Percentiles rank a stretch among this genome's conserved stretches.
Evolutionary conservation across 139 green algal species (phyloP).

Genomic region (Picochlorum costavermella): DNA sequence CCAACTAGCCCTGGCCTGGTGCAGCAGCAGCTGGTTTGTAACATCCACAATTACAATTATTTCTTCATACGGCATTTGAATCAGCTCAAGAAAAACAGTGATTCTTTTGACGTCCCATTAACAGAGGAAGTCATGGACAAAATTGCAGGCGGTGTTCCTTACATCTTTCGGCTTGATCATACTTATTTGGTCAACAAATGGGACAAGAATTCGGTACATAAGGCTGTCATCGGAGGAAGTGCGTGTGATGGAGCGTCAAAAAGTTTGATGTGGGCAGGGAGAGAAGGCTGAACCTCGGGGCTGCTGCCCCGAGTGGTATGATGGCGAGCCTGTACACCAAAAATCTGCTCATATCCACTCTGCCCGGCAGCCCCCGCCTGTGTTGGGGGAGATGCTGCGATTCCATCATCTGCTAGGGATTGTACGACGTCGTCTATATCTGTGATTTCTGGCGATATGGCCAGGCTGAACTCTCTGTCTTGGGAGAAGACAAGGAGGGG

Average conservation of each 20-base stretch:
- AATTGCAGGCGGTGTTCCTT: too few relatives aligned
- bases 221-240: constrained; percentile 38
- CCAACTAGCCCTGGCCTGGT: too few relatives aligned
- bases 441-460: not conserved
- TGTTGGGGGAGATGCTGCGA: constrained; percentile 3
- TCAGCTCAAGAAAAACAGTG: too few relatives aligned
- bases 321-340: not conserved
- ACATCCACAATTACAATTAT: too few relatives aligned
- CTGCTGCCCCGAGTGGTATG: not conserved
- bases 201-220: constrained; percentile 45
- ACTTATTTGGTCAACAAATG: constrained; percentile 19
- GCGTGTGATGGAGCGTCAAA: constrained; percentile 63
- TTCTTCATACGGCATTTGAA: too few relatives aligned
- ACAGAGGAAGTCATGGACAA: too few relatives aligned
- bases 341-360: constrained; percentile 9
- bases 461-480: constrained; percentile 9
- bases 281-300: not conserved
- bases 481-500: constrained; percentile 8
- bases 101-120: too few relatives aligned
- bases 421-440: not conserved
- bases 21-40: too few relatives aligned
- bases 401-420: too few relatives aligned
- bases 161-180: too few relatives aligned
- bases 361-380: not conserved
- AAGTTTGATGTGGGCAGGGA: constrained; percentile 14